phyloP scores from a whole-genome alignment of 2,329 filamentous ascomycete species.

The Didymosphaeria variabile region DNA sequence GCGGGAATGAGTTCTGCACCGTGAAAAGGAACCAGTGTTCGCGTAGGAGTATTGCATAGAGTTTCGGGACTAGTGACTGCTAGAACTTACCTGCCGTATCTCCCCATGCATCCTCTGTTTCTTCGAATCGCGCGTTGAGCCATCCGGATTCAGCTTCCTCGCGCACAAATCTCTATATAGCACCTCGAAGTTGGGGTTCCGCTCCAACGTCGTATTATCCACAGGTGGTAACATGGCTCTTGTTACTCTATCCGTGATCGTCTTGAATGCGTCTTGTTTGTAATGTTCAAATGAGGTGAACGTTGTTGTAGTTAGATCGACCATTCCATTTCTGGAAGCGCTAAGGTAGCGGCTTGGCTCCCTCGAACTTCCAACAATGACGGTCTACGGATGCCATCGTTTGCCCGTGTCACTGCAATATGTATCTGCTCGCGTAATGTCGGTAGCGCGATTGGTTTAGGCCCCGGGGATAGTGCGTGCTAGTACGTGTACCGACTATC shows the following conservation, averaged over 20 bases:
- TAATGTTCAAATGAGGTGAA: neutral
- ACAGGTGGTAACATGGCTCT: slow-evolving; percentile 55
- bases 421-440: no score
- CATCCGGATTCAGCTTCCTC: slow-evolving; percentile 55
- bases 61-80: neutral
- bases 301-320: neutral
- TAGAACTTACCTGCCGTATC: slow-evolving; percentile 47
- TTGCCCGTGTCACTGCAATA: no score
- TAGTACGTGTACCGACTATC: no score
- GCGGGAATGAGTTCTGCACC: no score
- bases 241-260: neutral
- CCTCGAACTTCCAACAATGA: no score
- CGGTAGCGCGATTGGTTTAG: no score
- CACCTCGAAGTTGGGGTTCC: slow-evolving; percentile 56
- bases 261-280: neutral
- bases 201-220: slow-evolving; percentile 45
- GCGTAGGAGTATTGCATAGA: neutral
- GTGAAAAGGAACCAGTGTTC: no score
- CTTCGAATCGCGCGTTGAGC: slow-evolving; percentile 54
- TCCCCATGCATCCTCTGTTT: slow-evolving; percentile 54
- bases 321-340: neutral
- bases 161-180: slow-evolving; percentile 56
- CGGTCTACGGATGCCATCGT: no score
- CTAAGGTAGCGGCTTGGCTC: neutral
- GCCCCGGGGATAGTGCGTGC: no score